Evolutionary conservation across 345 rosid genomes (phyloP), one percentile per base, ranked within the genome.

Genomic region (Linum usitatissimum): DNA sequence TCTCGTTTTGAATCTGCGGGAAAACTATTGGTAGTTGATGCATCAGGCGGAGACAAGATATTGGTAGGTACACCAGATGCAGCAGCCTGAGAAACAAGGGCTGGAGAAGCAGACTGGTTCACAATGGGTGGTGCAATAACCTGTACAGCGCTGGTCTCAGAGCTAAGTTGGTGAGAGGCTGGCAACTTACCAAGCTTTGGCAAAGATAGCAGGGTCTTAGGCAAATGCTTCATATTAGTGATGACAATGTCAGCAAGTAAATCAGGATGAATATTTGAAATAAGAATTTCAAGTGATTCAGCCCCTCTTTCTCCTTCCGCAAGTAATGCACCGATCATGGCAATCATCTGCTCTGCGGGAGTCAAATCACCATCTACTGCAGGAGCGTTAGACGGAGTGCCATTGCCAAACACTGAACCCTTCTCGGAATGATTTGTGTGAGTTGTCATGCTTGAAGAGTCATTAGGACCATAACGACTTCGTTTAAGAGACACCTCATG

Each of bases 221-320:
- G 99, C 80, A 93, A 80, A 78, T 89, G 91, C 76, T 80, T 93
- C 99, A 93, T 90, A 75, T 89, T 93, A 69, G 88, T 68, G 68
- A 93, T 83, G 58, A 93, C 99, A 77, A 93, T 93, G 77, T 93
- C 99, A 39, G 99, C 97, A 67, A 93, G 79, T 79, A 91, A 78
- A 74, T 93, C 99, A 73, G 99, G 97, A 76, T 93, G 97, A 64
- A 93, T 83, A 73, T 84, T 84, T 61, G 94, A 81, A 75, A 93
- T 78, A 60, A 93, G 96, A 79, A 93, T 74, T 78, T 86, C 91
- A 66, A 93, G 90, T 49, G 99, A 93, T 77, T 89, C 91, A 63
- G 96, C 95, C 18, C 99, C 99, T 68, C 96, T 83, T 76, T 93
- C 99, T 65, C 99, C 99, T 83, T 90, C 99, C 39, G 96, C 99